Evolutionary conservation across 169 alveolate species (phyloP).

Genomic region (Toxoplasma gondii): DNA sequence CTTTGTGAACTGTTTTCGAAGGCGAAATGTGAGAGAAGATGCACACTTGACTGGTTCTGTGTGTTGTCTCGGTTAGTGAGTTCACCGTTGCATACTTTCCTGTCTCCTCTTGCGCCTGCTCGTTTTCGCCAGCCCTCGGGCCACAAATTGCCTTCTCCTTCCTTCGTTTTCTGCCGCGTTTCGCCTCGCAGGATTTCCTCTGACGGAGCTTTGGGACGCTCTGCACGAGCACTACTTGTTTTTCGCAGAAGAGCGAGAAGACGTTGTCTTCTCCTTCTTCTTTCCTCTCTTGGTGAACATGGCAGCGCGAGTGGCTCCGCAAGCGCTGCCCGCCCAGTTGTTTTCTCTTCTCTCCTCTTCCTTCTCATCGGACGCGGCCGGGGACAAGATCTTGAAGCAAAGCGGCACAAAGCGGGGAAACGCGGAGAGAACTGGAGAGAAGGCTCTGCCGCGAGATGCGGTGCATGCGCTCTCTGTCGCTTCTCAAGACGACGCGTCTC

Average conservation of each 20-base stretch:
- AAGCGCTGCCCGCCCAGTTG: neutral
- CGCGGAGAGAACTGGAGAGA: neutral
- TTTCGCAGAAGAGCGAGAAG: constrained; percentile 5
- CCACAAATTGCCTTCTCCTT: too few species aligned
- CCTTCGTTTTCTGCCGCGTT: neutral
- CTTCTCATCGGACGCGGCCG: neutral
- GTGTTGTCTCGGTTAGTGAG: too few species aligned
- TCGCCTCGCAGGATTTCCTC: neutral
- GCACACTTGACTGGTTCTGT: too few species aligned
- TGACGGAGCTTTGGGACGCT: neutral
- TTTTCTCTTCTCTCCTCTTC: neutral
- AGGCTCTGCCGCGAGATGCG: neutral
- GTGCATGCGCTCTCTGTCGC: neutral
- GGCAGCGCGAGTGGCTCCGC: neutral
- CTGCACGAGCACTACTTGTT: constrained; percentile 13
- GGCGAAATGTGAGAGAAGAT: too few species aligned
- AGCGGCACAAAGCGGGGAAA: neutral
- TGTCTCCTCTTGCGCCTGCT: too few species aligned
- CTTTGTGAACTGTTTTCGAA: too few species aligned
- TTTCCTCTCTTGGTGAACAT: constrained; percentile 27
- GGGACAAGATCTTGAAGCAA: neutral
- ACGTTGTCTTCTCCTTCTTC: neutral
- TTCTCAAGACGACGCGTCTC: neutral
- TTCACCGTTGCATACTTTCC: too few species aligned
- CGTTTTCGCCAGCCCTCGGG: too few species aligned